Conservation (phyloP, 306 rosid species). For the Rosa multiflora region DNA sequence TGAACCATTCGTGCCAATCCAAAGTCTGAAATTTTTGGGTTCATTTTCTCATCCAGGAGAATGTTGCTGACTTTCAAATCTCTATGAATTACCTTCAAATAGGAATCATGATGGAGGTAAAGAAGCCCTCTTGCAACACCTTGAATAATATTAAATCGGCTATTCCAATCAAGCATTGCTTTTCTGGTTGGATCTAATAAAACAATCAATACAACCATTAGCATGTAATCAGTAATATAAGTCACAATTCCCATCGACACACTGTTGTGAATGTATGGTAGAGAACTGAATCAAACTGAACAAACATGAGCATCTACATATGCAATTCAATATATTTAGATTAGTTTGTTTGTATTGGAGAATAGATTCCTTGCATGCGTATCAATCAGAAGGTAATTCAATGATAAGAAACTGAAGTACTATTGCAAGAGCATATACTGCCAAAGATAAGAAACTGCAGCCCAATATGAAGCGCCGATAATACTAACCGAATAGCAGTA, state of each 20-base stretch:
- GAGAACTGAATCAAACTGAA: neutral
- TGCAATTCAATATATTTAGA: neutral
- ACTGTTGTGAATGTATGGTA: neutral
- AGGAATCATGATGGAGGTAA: constrained; percentile 30
- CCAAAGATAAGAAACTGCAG: no score
- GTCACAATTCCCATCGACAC: neutral
- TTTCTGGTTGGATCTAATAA: constrained; percentile 1
- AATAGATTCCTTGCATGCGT: no score
- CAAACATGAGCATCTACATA: neutral
- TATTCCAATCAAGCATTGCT: constrained; percentile 12
- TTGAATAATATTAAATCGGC: constrained; percentile 23
- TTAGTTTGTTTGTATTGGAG: no score
- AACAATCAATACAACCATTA: neutral
- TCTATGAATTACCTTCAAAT: constrained; percentile 13
- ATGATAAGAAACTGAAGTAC: no score
- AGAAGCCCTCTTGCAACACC: constrained; percentile 25
- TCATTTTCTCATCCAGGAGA: constrained; percentile 23
- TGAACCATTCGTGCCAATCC: constrained; percentile 28
- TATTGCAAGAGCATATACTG: neutral
- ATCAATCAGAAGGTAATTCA: no score
- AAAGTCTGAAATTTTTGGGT: constrained; percentile 32
- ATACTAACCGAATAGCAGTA: constrained; percentile 26
- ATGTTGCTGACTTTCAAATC: constrained; percentile 17
- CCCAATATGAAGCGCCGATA: neutral
- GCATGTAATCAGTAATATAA: neutral